Base-by-base conservation (phyloP, 345 rosid genomes). In the Ceriops decandra region DNA sequence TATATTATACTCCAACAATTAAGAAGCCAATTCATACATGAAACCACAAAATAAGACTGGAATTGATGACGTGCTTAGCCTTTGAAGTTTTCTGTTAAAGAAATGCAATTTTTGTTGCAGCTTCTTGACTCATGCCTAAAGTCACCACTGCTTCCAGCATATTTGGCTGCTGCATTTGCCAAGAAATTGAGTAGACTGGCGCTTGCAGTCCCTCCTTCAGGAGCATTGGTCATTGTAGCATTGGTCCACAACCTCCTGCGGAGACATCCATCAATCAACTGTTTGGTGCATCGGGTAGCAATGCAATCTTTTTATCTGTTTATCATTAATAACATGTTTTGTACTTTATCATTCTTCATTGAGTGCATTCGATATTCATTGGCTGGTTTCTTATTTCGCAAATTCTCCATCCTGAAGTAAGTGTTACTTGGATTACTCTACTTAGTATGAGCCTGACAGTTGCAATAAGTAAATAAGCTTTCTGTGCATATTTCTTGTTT, bases 81-180 rank as follows among this genome's bases (percentile, higher is more conserved):
- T 24, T 58, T 62, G 3, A 15, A 20, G 31, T 26, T 15, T 46
- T 38, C 28, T 59, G 17, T 22, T 49, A n/a, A 51, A 38, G 31
- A 49, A 52, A 56, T 46, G 38, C 27, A 20, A 9, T 63, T 64
- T 77, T 70, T 64, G 67, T 32, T 82, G 85, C 87, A 91, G 99
- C 95, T 95, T 72, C 90, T 95, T 81, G 97, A 91, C 77, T 75
- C 95, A 73, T 95, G 97, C 83, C 86, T 95, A 64, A 88, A 86
- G 79, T 91, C 96, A 13, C 82, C 96, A n/a, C 86, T 95, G 83
- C 97, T 91, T 82, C 99, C 96, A 54, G 99, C 93, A 66, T 95
- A 91, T 74, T 79, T 95, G 71, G 98, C 99, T 77, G 95, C 99
- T 83, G 86, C 96, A 54, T 95, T 91, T 80, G 83, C 88, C 17